A percentile compares a stretch with the other conserved stretches of the same genome.
These are phyloP conservation scores for Paracorniculantispora psalliotae DNA, from an alignment of 2,329 filamentous ascomycete species.

Conservation along the genomic window DNA sequence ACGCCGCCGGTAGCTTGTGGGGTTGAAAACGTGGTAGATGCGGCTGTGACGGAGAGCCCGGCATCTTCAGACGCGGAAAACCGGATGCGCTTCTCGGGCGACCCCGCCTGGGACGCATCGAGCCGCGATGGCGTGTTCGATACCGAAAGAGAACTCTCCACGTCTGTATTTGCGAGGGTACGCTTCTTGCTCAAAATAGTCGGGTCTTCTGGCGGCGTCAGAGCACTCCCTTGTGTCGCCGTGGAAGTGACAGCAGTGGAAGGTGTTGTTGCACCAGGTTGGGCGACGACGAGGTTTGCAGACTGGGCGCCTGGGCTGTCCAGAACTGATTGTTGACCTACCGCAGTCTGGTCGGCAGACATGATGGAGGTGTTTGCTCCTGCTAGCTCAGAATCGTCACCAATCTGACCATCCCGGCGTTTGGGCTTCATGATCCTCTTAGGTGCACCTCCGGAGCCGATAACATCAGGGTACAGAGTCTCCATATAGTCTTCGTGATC, in stretches of 20 bases:
- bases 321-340: neutral
- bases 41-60: neutral
- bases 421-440: slow-evolving; percentile 55
- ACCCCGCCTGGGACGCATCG: neutral
- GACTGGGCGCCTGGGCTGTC: slow-evolving; percentile 2
- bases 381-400: slow-evolving; percentile 44
- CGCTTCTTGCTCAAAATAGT: slow-evolving; percentile 40
- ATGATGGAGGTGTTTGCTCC: slow-evolving; percentile 44
- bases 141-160: neutral
- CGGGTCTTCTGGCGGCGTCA: slow-evolving; percentile 53
- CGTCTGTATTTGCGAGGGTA: slow-evolving; percentile 23
- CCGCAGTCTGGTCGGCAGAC: slow-evolving; percentile 22
- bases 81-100: slow-evolving; percentile 11
- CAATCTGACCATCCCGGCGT: slow-evolving; percentile 42
- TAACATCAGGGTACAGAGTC: slow-evolving; percentile 54
- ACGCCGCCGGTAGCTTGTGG: neutral
- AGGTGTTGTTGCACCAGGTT: neutral
- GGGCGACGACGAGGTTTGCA: neutral
- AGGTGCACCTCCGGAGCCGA: slow-evolving; percentile 54
- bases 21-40: neutral
- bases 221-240: slow-evolving; percentile 31
- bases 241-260: neutral
- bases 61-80: neutral
- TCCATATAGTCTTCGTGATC: slow-evolving; percentile 59
- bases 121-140: slow-evolving; percentile 1